Conservation (phyloP, 2,329 filamentous ascomycete species). For the Coniochaeta sp. region DNA sequence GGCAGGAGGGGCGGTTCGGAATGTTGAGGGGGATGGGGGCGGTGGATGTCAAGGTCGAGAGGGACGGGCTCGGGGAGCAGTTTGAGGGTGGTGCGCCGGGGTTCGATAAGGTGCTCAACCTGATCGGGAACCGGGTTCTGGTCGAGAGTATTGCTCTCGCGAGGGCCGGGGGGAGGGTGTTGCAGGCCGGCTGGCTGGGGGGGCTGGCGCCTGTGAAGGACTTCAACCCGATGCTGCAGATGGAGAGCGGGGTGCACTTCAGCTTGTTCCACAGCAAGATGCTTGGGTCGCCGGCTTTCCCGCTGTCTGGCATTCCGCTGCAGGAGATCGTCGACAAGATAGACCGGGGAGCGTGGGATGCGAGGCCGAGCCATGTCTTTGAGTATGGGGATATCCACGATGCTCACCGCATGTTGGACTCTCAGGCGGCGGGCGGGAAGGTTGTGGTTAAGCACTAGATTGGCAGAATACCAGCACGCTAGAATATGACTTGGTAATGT, state of each 20-base stretch:
- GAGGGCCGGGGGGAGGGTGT: constrained; percentile 26
- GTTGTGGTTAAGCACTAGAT: too few species aligned
- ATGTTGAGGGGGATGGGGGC: constrained; percentile 22
- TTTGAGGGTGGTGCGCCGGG: constrained; percentile 9
- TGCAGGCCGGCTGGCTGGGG: constrained; percentile 31
- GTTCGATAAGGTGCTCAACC: constrained; percentile 30
- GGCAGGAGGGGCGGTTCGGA: constrained; percentile 20
- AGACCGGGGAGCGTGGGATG: constrained; percentile 24
- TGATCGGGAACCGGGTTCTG: constrained; percentile 30
- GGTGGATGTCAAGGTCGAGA: constrained; percentile 18
- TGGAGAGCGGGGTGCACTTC: constrained; percentile 37
- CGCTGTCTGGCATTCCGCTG: constrained; percentile 29
- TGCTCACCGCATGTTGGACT: constrained; percentile 25
- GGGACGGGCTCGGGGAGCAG: constrained; percentile 10
- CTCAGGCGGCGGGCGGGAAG: constrained; percentile 24
- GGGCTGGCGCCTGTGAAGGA: constrained; percentile 28
- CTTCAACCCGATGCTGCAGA: constrained; percentile 36
- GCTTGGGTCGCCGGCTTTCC: constrained; percentile 26
- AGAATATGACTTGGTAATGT: too few species aligned
- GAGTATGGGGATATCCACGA: constrained; percentile 23
- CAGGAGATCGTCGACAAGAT: constrained; percentile 28
- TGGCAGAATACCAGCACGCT: too few species aligned
- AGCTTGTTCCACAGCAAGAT: constrained; percentile 34
- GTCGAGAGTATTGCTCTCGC: constrained; percentile 29
- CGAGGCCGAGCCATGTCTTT: constrained; percentile 25